Base-by-base conservation (phyloP, 1,284 basidiomycete species). In the Erythrobasidium hasegawianum region DNA sequence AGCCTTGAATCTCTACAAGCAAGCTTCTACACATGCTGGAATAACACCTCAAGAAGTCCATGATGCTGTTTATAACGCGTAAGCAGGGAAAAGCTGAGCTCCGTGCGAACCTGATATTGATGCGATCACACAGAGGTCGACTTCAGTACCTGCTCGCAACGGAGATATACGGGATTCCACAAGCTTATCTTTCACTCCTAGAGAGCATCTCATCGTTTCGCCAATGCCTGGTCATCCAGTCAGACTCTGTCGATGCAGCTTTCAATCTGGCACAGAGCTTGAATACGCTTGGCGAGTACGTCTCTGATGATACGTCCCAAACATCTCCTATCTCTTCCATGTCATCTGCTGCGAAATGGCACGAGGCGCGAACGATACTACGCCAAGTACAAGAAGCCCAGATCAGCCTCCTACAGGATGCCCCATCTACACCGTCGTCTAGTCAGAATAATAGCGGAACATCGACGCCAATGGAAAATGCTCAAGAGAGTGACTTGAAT, bases 201-300 rank as follows among this genome's bases (percentile, higher is more conserved):
- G 53, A 47, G 18, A 43, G 45, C 11, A 64, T 64, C 43, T 22
- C 41, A 2, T 27, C 16, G 14, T 64, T 26, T 39, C 39, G 61
- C 18, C 49, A 52, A 2, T 56, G 53, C 18, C 29, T 29, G 33
- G 27, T 39, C 10, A 41, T 47, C 16, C 38, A 54, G 24, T 24
- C 55, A 43, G 61, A 57, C 41, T 56, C 54, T 18, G 56, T 39
- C n/a, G 61, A 64, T 24, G 61, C 54, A 20, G 53, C 54, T 33
- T 64, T 64, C 54, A 64, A 64, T 50, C 54, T 64, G 16, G 61
- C 61, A 24, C 61, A 64, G 40, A 41, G 53, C 29, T 27, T 64
- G 38, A 52, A 64, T 18, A 57, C 61, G 13, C 33, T 64, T 14
- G 61, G 61, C 18, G 61, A 64, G 26, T 57, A 38, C 22, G 33